Base-by-base conservation (phyloP, 768 basidiomycete species). In the Clathrus columnatus region DNA sequence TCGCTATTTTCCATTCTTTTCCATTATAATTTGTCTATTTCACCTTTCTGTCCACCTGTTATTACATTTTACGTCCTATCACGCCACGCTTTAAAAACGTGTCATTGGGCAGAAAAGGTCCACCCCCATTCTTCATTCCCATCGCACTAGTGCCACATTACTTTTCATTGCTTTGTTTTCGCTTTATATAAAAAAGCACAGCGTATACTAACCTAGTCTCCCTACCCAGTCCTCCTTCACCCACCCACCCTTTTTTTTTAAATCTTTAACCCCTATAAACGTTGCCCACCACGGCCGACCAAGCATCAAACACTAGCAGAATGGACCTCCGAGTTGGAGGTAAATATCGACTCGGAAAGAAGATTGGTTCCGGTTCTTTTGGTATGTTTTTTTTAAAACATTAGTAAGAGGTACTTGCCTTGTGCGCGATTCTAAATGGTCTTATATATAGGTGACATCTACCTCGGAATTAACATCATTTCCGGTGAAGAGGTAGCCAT, bases 401-500 rank as follows among this genome's bases (percentile, higher is more conserved):
- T 6, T 54, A n/a, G n/a, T n/a, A n/a, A n/a, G 14, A 26, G 20
- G 16, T 7, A 28, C 48, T 23, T 16, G 24, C 16, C 44, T 26
- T n/a, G n/a, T 16, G 42, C 21, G 18, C 36, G 49, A 43, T 11
- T 7, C 17, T 27, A 8, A 4, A 3, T 20, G 11, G 18, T 18
- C 49, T 50, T 7, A n/a, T 29, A 5, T 41, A 23, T n/a, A 95
- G 95, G 93, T 71, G 95, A 97, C 69, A 97, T 99, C 73, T 98
- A 98, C 70, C 90, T 98, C 59, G 96, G 96, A 56, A 95, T 96
- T 71, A 99, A 98, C 80, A 97, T 99, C 76, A 97, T 98, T 68
- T 97, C 95, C 17, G 95, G 95, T 23, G 96, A 99, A 70, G 96
- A 98, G 69, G 95, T 98, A 59, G 96, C 93, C 68, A 99, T 99